A percentile compares a stretch with the other conserved stretches of the same genome.
Conservation (phyloP, 2,329 filamentous ascomycete genomes). For the Penicillium olsonii region DNA sequence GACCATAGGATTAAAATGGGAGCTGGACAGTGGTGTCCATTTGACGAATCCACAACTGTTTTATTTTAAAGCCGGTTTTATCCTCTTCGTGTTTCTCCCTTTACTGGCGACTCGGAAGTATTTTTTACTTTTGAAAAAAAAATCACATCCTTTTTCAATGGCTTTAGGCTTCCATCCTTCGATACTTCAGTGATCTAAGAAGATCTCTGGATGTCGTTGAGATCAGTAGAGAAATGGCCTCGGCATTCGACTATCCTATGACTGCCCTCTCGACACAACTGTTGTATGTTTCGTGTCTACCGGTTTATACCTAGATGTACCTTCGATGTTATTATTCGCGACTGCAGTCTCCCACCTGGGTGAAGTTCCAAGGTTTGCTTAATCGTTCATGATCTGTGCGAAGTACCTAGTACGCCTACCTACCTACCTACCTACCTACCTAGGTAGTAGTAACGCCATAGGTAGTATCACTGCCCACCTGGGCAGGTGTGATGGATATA, state of each 20-base stretch:
- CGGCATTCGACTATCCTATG: conserved; percentile 17
- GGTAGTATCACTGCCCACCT: too few relatives aligned
- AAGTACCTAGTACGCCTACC: too few relatives aligned
- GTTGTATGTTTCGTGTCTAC: background rate
- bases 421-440: too few relatives aligned
- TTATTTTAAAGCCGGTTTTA: conserved; percentile 27
- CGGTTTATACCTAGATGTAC: background rate
- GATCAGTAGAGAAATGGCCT: too few relatives aligned
- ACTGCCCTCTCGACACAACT: conserved; percentile 1
- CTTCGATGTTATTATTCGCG: background rate
- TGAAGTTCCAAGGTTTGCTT: too few relatives aligned
- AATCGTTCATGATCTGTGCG: too few relatives aligned
- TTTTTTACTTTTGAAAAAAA: conserved; percentile 21
- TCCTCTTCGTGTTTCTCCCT: conserved; percentile 24
- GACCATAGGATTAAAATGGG: conserved; percentile 25
- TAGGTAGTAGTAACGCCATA: too few relatives aligned
- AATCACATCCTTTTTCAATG: conserved; percentile 22
- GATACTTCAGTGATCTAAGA: conserved; percentile 3
- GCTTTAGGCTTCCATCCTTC: conserved; percentile 2
- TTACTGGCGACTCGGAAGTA: conserved; percentile 25
- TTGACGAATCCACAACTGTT: conserved; percentile 28
- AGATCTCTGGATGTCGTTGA: conserved; percentile 7
- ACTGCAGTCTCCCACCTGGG: too few relatives aligned
- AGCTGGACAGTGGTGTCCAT: conserved; percentile 22
- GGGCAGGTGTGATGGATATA: too few relatives aligned